Base-by-base conservation (phyloP, 331 rosid species). In the Saraca asoca region DNA sequence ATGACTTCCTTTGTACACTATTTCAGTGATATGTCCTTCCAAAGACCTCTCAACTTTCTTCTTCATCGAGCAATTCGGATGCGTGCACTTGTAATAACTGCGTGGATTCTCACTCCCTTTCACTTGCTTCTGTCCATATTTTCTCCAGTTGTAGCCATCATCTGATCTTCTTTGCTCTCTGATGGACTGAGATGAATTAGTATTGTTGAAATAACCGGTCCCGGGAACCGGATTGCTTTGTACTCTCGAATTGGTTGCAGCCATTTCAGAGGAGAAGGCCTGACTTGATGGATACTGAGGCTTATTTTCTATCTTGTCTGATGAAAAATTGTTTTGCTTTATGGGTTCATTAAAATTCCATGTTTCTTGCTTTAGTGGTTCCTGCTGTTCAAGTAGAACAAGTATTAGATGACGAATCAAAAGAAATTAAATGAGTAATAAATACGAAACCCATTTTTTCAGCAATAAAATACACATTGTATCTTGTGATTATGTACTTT, bases 41-140 rank as follows among this genome's bases (percentile, higher is more conserved):
- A 82, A 68, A 41, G 89, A 83, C 57, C 79, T 94, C 77, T 90
- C 97, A 4, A 94, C 99, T 76, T 94, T 94, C 80, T 94, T 94
- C 81, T 85, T 94, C 70, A 87, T 85, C 0, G 87, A 81, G 64
- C 99, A 94, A 64, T 5, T 83, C 1, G 82, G 82, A 65, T 62
- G 74, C 0, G 99, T 86, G 64, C 99, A 94, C 78, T 90, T 90
- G 81, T 88, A 94, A 72, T 94, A 94, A 61, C 99, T 88, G 0
- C 99, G 78, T 0, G 99, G 96, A 70, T 94, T 94, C 59, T 90
- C 99, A 39, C 97, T 90, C 10, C 97, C 99, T 75, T 94, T 94
- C 72, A 94, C 96, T 63, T 86, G 92, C 64, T 94, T 94, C 72
- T 94, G 99, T 43, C 99, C 99, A 61, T 94, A 94, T 68, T 94